Base-by-base conservation (phyloP, 139 green algal species). In the Chlorella sp. region DNA sequence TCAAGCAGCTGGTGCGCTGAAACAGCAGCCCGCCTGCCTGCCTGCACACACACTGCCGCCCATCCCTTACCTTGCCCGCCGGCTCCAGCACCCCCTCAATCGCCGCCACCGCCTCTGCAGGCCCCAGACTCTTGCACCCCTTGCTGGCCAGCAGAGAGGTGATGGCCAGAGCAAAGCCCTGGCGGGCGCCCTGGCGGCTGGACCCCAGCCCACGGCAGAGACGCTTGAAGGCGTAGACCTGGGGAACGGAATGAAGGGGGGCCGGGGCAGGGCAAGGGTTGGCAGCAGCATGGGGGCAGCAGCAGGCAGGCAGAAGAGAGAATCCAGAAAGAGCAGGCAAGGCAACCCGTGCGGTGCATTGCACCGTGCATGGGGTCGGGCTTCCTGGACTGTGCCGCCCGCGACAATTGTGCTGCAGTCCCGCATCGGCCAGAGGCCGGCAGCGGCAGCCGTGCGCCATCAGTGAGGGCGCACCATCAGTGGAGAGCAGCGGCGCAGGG, bases 131-230 rank as follows among this genome's bases (percentile, higher is more conserved):
- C 24, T 37, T n/a, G 21, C 85, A 83, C 24, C 28, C 16, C 2
- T 34, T 71, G n/a, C 26, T 48, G 22, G 95, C 92, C 68, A 95
- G 83, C 68, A 92, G 93, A 7, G 71, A 53, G 22, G 92, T 87
- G 30, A 98, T 91, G 7, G 95, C 96, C 34, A 97, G 92, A 5
- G 95, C 93, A 94, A 96, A 98, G 86, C 96, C 96, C 89, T 98
- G 96, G 22, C 96, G 92, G 0, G 96, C 96, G n/a, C 91, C 96
- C 36, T 94, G 80, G 0, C 95, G 90, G 37, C 93, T 89, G 16
- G 95, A 97, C 0, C 77, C 93, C 34, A 98, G 93, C 21, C 96
- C 96, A 22, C 94, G 88, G 26, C 91, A 91, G 57, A 98, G 91
- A 12, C 96, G 94, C 81, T 95, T 93, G 64, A 98, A 77, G 0